Base-by-base conservation (phyloP, 2,329 filamentous ascomycete genomes). In the Hypoxylon sp. region DNA sequence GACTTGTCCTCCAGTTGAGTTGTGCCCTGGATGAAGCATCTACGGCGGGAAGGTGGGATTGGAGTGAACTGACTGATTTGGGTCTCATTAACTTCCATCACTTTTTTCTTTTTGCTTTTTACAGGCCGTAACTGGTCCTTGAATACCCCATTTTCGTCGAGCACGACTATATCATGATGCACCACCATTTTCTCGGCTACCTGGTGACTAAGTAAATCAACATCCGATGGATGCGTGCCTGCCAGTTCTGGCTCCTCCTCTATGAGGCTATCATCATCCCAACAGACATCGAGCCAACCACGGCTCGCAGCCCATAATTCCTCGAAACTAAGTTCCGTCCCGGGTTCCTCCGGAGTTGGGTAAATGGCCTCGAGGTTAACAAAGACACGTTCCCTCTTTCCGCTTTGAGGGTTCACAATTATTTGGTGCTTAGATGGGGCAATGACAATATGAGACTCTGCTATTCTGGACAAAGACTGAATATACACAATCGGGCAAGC, bases 351-450 rank as follows among this genome's bases (percentile, higher is more conserved):
- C 22, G 89, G 88, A 42, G 91, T 91, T 8, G 94, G 94, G 76
- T 98, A 98, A 35, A 98, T 87, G 33, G 90, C 89, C 78, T 94
- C 90, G 56, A 98, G 85, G 76, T 97, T 90, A 77, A 97, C 94
- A 81, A 93, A 95, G 31, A 98, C 92, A 70, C 92, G 90, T 80
- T 98, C 95, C 75, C 89, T 88, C 81, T 92, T 93, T 64, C 94
- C 94, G 59, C 88, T 97, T 79, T 90, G 89, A 42, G 93, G 90
- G 77, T 98, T 97, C 73, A 94, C 83, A 65, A 92, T 92, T 81
- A 94, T 90, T 84, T 96, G 93, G 80, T 92, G 88, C 76, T 90
- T 86, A 37, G 86, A 86, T 83, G 92, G 87, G 83, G 91, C 81
- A 87, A 92, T 86, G 82, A 91, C 83, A 82, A 90, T 87, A 82